Evolutionary conservation across 495 filamentous ascomycete genomes (phyloP), one percentile per base, ranked within the genome.

Genomic region (Umbilicaria muhlenbergii): DNA sequence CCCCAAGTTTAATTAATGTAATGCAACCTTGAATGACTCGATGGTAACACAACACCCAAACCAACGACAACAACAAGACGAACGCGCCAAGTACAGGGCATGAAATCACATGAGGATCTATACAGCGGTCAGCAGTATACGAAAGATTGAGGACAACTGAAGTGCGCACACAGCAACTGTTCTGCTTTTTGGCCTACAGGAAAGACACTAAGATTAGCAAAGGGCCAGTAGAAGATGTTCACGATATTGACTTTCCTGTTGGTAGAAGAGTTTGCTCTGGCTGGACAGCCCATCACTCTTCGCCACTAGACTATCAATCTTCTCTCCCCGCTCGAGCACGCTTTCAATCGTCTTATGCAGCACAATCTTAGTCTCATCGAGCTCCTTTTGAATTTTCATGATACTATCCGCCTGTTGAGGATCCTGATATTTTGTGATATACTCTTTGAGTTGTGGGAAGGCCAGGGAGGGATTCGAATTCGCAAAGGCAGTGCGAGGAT

Each of bases 281-380:
- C 75, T 70, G 61, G 84, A 89, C 47, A 94, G 59, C 10, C 81
- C 84, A 50, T 88, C 83, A 54, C 81, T 87, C 75, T 94, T 94
- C 44, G 75, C 74, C 34, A 94, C 86, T 51, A 94, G 62, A 50
- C 78, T 80, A 60, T 93, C 86, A 46, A 94, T 83, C 73, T 93
- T 93, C 72, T 91, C 85, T 28, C 81, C 81, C 33, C 87, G 70
- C 65, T 92, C 82, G 53, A 94, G 63, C 43, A 93, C 83, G 55
- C 74, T 78, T 64, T 91, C 83, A 52, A 93, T 89, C n/a, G 86
- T 91, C 75, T 94, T 92, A 64, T 94, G 86, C 45, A 98, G 72
- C 36, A 93, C 79, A 57, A 94, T 91, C 77, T 95, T 98, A 44
- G 92, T 98, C 72, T 95, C 87, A 51, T 95, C 87, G 48, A 98